Evolutionary conservation across 106 monocot species (phyloP), one percentile per base, ranked within the genome.

Genomic region (Dioscorea alata): DNA sequence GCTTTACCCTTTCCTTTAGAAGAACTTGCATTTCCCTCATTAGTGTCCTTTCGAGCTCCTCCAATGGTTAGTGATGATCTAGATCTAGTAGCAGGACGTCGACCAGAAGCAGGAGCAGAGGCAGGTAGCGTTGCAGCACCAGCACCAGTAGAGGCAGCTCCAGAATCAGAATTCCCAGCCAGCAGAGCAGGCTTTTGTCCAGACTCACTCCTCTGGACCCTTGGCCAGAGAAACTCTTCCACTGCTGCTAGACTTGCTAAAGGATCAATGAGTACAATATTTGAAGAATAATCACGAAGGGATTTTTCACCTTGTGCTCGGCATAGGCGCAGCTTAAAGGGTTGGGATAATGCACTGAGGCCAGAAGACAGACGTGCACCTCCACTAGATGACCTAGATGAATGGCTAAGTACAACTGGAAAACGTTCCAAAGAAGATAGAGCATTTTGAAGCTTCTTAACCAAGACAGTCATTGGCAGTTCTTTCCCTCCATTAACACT

Each of bases 211-310:
- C 92, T 80, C 73, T 93, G 90, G 16, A 99, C 76, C 66, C 99
- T 82, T 53, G 99, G 89, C 99, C 93, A 99, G 59, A 99, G 90
- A 50, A 99, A 99, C 57, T 99, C 99, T 73, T 99, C 99, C 70
- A 99, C 84, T 28, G 90, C 84, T 61, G 90, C 93, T 63, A 99
- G 69, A 65, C 87, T 99, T 15, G 93, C 99, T 48, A 99, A 67
- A 25, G 99, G 99, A 70, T 99, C 93, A 24, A 99, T 99, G 31
- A 99, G 85, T 2, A 99, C 93, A 77, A 99, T 69, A 70, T 93
- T 99, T 14, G 97, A 89, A 53, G 99, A 93, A 74, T 99, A 93
- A 83, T 99, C 99, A 65, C 90, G 87, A 61, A 99, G 81, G 32
- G 92, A 90, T 74, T 99, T 99, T 64, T 99, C 99, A 19, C 90